A percentile compares a stretch with the other conserved stretches of the same genome.
phyloP scores from a whole-genome alignment of 2,329 filamentous ascomycete species.

The Reticulascus tulasneorum region DNA sequence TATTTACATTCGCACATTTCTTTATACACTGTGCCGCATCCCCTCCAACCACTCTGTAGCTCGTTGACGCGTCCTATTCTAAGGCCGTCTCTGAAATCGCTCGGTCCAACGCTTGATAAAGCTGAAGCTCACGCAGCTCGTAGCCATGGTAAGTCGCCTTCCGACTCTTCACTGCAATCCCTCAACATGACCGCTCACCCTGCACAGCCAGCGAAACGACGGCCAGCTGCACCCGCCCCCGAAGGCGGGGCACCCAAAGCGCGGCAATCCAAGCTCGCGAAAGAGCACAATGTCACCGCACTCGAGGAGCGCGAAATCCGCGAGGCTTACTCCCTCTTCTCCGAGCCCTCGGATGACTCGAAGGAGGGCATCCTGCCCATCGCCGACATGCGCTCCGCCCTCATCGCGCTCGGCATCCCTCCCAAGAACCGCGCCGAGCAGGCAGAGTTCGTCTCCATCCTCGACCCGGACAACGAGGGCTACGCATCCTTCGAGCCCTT shows the following conservation, averaged over 20 bases:
- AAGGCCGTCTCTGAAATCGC: no score
- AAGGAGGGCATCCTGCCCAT: conserved; percentile 68
- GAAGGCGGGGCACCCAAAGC: conserved; percentile 30
- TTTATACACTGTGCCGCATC: no score
- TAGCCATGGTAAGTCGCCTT: conserved; percentile 5
- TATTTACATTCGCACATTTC: no score
- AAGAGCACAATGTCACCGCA: conserved; percentile 81
- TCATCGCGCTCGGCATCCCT: conserved; percentile 77
- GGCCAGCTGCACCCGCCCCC: conserved; percentile 29
- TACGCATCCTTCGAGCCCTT: conserved; percentile 78
- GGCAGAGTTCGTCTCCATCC: conserved; percentile 68
- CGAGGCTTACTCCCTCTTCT: conserved; percentile 84
- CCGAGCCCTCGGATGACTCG: conserved; percentile 58
- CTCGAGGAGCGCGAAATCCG: conserved; percentile 86
- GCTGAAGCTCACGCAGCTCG: no score
- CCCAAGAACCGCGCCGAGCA: conserved; percentile 64
- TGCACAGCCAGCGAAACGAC: conserved; percentile 51
- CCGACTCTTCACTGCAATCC: not conserved
- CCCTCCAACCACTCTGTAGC: not conserved
- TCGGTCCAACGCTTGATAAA: no score
- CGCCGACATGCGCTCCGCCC: conserved; percentile 64
- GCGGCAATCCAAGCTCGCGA: conserved; percentile 82
- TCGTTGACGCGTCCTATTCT: not conserved
- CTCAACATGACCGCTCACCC: not conserved
- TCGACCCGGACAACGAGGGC: conserved; percentile 80